Evolutionary conservation across 768 basidiomycete species (phyloP), one percentile per base, ranked within the genome.

Genomic region (Kwoniella botswanensis): DNA sequence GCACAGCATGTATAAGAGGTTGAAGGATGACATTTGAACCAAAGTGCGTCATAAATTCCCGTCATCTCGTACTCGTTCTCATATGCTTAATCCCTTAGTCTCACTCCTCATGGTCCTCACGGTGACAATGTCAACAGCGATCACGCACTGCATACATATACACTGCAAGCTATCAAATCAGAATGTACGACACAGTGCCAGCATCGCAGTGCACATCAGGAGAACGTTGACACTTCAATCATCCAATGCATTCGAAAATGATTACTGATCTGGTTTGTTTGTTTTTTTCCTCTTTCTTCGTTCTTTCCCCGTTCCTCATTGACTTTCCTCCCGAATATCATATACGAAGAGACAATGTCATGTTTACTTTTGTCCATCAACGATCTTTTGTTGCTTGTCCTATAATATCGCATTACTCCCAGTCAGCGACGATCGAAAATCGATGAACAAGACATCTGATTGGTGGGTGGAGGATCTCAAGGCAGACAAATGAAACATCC

Each of bases 311-410:
- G 13, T 44, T 61, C 59, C 59, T 15, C 12, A 12, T 15, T 12
- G 59, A 9, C 43, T 35, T 35, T 35, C 35, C 7, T 35, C 7
- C 35, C 35, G 6, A 35, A 35, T 35, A 7, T 35, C 35, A 35
- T 7, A 35, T 35, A 35, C 35, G 35, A 35, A 35, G 6, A 35
- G 35, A 35, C 35, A 35, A 35, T 9, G 35, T 35, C 35, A 35
- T 35, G 15, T 22, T 63, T 74, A 56, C 17, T 67, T 66, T 57
- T 65, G 22, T 6, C 41, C 35, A 58, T 76, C 70, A 62, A 68
- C 72, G 44, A 73, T 65, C 76, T 79, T 79, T 74, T 76, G 74
- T 59, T 68, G 68, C 43, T 68, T 71, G 22, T 79, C 74, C 75
- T 76, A 35, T 26, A 1, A 21, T 11, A n/a, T 26, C 71, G 60